Evolutionary conservation across 352 stramenopile species (phyloP), one percentile per base, ranked within the genome.

Genomic region (Phytophthora pluvialis): DNA sequence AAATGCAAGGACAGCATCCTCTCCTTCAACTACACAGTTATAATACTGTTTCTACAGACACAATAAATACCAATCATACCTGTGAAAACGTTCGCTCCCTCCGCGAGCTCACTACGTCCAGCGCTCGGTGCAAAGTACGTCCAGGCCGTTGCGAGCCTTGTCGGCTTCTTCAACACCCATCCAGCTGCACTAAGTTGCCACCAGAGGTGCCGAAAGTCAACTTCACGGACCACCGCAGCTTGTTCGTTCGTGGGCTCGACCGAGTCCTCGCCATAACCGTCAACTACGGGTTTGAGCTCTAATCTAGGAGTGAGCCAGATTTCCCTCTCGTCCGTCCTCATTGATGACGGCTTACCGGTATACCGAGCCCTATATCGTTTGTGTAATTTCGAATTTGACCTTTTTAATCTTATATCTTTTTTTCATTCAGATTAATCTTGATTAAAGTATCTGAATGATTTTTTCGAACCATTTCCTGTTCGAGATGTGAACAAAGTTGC

Each of bases 391-490:
- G 40, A 3, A 38, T 5, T 28, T 26, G 13, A 48, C 47, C 40
- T 54, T n/a, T 33, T 5, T 11, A 4, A 44, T 10, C 47, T 55
- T 44, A 55, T 54, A 54, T 53, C 13, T 25, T 43, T 53, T 47
- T 6, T 16, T 12, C 21, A 13, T 13, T 12, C 16, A 32, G 31
- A 62, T 33, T 40, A 47, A 53, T 2, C 54, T 54, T 54, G 42
- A 55, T 62, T 54, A 33, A 53, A 54, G 33, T 62, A 62, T 54
- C 3, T 4, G 33, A 7, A 11, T 26, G 32, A 36, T 31, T 3
- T 46, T 38, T 62, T 32, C 43, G 54, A 54, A 44, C 54, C 43
- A 55, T 40, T 39, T 54, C 4, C 54, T 62, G 13, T 62, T 54
- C 29, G 16, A 60, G n/a, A 1, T 4, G 9, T 44, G 16, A 38